Evolutionary conservation across 495 filamentous ascomycete genomes (phyloP).

Genomic region (Penicillium atrosanguineum): DNA sequence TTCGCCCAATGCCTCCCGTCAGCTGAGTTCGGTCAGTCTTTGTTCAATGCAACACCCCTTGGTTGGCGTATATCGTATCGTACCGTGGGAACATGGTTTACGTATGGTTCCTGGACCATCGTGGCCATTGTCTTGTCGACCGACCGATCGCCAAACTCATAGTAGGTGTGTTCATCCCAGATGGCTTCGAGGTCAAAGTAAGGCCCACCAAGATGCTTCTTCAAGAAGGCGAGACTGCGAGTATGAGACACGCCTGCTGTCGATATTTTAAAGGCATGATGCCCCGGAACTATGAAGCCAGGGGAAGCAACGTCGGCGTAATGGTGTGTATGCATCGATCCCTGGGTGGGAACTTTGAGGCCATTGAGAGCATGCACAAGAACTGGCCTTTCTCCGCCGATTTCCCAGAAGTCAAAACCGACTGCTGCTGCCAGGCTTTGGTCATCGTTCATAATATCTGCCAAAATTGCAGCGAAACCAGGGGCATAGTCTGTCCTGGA

Average conservation of each 20-base stretch:
- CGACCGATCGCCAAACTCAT: slow-evolving; percentile 38
- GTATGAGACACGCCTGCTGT: slow-evolving; percentile 34
- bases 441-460: neutral
- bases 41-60: neutral
- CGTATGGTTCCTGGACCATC: slow-evolving; percentile 58
- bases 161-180: slow-evolving; percentile 55
- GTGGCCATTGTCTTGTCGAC: slow-evolving; percentile 50
- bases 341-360: neutral
- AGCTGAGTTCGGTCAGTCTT: slow-evolving; percentile 26
- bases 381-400: slow-evolving; percentile 1
- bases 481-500: slow-evolving; percentile 22
- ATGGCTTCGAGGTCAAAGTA: slow-evolving; percentile 60
- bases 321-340: slow-evolving; percentile 7
- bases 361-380: slow-evolving; percentile 9
- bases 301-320: slow-evolving; percentile 26
- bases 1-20: slow-evolving; percentile 70
- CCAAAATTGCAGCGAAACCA: slow-evolving; percentile 17
- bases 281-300: slow-evolving; percentile 33
- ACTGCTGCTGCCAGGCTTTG: slow-evolving; percentile 12
- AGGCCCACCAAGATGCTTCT: slow-evolving; percentile 31
- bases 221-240: slow-evolving; percentile 33
- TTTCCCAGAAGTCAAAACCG: slow-evolving; percentile 20
- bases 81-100: slow-evolving; percentile 58
- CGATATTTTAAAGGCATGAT: slow-evolving; percentile 28
- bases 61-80: slow-evolving; percentile 27